Evolutionary conservation across 805 yeast genomes (phyloP).

Genomic region (Wickerhamiella slavikovae): DNA sequence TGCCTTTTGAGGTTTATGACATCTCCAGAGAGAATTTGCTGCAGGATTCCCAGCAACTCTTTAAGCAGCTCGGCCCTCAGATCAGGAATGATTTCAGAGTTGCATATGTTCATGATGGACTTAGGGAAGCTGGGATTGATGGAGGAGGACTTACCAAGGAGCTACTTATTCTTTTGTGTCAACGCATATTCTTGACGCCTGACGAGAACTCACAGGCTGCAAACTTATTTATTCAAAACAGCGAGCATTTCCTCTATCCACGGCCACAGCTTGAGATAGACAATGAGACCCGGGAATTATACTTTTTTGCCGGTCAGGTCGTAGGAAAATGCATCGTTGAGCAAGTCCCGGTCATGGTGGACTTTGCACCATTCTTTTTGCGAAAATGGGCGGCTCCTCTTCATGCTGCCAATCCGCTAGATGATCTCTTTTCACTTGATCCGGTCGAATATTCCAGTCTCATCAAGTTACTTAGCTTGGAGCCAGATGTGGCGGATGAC

Average conservation of each 20-base stretch:
- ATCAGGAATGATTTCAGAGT: constrained; percentile 45
- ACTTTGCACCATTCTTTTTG: constrained; percentile 72
- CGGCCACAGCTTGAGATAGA: constrained; percentile 22
- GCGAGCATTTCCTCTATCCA: constrained; percentile 51
- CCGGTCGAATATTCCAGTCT: constrained; percentile 41
- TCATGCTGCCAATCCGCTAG: constrained; percentile 32
- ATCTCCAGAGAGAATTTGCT: constrained; percentile 49
- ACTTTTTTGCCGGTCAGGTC: constrained; percentile 54
- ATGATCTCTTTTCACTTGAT: constrained; percentile 60
- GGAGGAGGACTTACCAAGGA: constrained; percentile 96
- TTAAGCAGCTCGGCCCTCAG: constrained; percentile 29
- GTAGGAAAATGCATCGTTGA: constrained; percentile 83
- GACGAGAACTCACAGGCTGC: constrained; percentile 13
- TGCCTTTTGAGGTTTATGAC: neutral
- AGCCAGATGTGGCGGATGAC: constrained; percentile 32
- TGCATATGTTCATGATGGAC: constrained; percentile 49
- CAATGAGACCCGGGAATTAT: constrained; percentile 8
- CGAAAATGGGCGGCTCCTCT: constrained; percentile 36
- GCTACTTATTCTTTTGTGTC: constrained; percentile 50
- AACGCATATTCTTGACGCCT: constrained; percentile 34
- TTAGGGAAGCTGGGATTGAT: constrained; percentile 73
- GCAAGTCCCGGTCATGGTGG: constrained; percentile 55
- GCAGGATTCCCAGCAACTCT: constrained; percentile 50
- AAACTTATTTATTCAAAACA: constrained; percentile 25
- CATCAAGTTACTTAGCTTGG: constrained; percentile 36